These are phyloP conservation scores for Rhizopogon vulgaris DNA, from an alignment of 768 basidiomycete genomes.

Conservation along the genomic window DNA sequence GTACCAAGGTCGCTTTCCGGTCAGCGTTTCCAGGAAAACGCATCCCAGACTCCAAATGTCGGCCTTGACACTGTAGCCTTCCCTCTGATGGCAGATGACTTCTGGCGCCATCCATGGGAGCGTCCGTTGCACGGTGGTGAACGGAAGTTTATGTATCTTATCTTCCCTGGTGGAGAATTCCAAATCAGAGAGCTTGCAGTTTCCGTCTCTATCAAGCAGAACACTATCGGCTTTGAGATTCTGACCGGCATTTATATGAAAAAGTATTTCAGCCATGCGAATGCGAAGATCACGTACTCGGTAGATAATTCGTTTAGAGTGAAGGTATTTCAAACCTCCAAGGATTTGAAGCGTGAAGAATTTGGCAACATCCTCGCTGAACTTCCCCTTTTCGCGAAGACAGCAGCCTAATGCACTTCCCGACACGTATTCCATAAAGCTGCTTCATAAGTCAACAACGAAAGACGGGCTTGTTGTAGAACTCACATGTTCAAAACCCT, in stretches of 20 bases:
- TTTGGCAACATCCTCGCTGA: conserved; percentile 86
- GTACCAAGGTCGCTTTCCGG: conserved; percentile 91
- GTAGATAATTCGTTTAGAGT: conserved; percentile 87
- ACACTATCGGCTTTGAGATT: conserved; percentile 99
- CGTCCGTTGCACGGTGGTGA: conserved; percentile 93
- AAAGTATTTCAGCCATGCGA: neutral
- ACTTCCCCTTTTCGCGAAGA: conserved; percentile 86
- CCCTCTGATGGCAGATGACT: conserved; percentile 80
- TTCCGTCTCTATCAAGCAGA: conserved; percentile 86
- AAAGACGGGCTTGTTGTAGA: neutral
- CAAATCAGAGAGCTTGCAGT: conserved; percentile 97
- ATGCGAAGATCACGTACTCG: conserved; percentile 45
- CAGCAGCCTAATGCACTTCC: conserved; percentile 93
- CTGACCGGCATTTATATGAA: conserved; percentile 30
- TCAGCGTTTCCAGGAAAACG: conserved; percentile 99
- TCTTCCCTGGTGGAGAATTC: conserved; percentile 94
- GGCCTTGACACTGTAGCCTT: conserved; percentile 93
- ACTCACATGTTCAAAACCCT: conserved; percentile 88
- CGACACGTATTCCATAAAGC: conserved; percentile 98
- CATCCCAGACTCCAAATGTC: conserved; percentile 99
- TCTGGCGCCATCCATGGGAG: conserved; percentile 99
- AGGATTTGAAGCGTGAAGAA: conserved; percentile 92
- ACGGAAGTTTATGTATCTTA: conserved; percentile 73
- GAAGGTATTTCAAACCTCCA: conserved; percentile 86
- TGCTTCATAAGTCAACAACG: conserved; percentile 26